These are phyloP conservation scores for Colletotrichum sp. DNA, from an alignment of 2,329 filamentous ascomycete genomes.

Conservation along the genomic window DNA sequence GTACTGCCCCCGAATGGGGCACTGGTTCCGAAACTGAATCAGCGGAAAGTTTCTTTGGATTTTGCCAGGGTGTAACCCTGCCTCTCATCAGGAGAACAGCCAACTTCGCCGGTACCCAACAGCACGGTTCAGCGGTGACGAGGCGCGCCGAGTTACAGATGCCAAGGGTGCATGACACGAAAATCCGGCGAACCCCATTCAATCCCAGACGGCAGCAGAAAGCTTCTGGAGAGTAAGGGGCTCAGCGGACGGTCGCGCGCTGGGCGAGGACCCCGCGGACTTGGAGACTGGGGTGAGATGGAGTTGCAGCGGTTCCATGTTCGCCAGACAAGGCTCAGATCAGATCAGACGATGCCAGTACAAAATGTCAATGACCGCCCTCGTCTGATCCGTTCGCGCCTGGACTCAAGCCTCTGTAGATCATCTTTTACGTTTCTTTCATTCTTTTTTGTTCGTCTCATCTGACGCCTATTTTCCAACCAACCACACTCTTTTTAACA, in stretches of 20 bases:
- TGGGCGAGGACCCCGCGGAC: neutral
- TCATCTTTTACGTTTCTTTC: slow-evolving; percentile 7
- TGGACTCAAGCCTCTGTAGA: neutral
- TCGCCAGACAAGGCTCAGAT: neutral
- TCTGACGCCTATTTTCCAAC: neutral
- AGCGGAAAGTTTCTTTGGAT: slow-evolving; percentile 5
- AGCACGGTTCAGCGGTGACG: slow-evolving; percentile 1
- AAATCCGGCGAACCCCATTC: neutral
- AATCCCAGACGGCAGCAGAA: slow-evolving; percentile 19
- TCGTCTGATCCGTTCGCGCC: neutral
- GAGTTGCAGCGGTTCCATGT: neutral
- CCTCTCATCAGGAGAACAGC: neutral
- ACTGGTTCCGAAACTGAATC: slow-evolving; percentile 17
- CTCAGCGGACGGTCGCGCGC: neutral
- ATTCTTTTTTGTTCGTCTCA: slow-evolving; percentile 16
- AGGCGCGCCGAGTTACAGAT: slow-evolving; percentile 4
- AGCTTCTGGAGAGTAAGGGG: slow-evolving; percentile 13
- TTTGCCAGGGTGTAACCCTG: slow-evolving; percentile 3
- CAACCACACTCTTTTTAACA: slow-evolving; percentile 12
- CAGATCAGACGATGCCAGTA: slow-evolving; percentile 13
- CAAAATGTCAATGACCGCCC: neutral
- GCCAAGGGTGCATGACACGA: slow-evolving; percentile 12
- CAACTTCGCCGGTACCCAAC: neutral
- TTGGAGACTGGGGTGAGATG: neutral
- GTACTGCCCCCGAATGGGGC: neutral